Base-by-base conservation (phyloP, 2,329 filamentous ascomycete genomes). In the Stagonosporopsis cucurbitacearum region DNA sequence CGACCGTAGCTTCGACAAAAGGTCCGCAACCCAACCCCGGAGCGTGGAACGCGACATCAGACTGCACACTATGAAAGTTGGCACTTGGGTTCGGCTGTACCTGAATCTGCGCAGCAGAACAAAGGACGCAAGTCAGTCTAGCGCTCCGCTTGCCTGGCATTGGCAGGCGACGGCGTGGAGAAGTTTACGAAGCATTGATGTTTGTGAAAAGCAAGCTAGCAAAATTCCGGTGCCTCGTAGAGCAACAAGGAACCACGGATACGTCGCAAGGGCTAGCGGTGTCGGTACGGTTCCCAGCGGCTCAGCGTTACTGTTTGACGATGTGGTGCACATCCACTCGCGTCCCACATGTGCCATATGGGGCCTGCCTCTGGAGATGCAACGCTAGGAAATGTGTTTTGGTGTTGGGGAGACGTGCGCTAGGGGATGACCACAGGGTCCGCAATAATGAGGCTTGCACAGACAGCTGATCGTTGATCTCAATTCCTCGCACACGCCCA, bases 281-380 rank as follows among this genome's bases (percentile, higher is more conserved):
- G 30, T 32, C 42, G 26, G 41, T n/a, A 37, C n/a, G 23, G 28
- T 30, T 42, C 12, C 28, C 4, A 41, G 17, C 35, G 46, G 28
- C 41, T 30, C 11, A 13, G 17, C 39, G 52, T 32, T 25, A 22
- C 43, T 15, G 46, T 50, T 46, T 47, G 41, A 50, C 36, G 41
- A 50, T 55, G 53, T 50, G 46, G 52, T 45, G 41, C 52, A 36
- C 15, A 28, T 46, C 28, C 41, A 36, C 19, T 36, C 25, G n/a
- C 30, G 53, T 55, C 42, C 53, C 37, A 40, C 37, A 25, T 23
- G 37, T 22, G 23, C 37, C 37, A 40, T 22, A 40, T 40, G 35
- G 42, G 47, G 35, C 23, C 39, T 13, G 13, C 20, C n/a, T n/a
- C 19, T 37, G 40, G 9, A 3, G 40, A 13, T n/a, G n/a, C n/a